Base-by-base conservation (phyloP, 2,329 filamentous ascomycete genomes). In the Zalaria obscura region DNA sequence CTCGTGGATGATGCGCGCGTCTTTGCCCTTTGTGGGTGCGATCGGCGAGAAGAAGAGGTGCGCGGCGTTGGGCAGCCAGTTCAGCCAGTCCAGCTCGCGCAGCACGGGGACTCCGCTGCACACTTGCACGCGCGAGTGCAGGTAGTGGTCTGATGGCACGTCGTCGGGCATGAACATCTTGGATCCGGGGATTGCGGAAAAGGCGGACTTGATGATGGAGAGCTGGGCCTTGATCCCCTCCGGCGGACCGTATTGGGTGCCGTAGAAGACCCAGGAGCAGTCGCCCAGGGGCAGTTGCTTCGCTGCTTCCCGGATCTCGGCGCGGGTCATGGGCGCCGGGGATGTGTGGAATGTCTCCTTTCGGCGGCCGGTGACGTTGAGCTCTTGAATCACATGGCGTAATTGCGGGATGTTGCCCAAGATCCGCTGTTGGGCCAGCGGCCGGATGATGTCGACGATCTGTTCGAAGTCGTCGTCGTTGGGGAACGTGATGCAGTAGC, bases 21-120 rank as follows among this genome's bases (percentile, higher is more conserved):
- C 69, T 7, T 59, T 55, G 2, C 66, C 70, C 1, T 60, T 58
- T 1, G 70, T 67, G 27, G 66, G 66, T 4, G 64, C 61, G 44
- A 75, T 73, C 1, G 71, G 70, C 4, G 62, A 66, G 57, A 74
- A 75, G 58, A 68, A 68, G 4, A 73, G 48, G 48, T 73, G 69
- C 0, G 63, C 62, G 4, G 66, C 69, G 49, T 73, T 73, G 3
- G 69, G 68, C 5, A 67, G 52, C 70, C 70, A 75, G 51, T 71
- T 66, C 3, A 68, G 55, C 64, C 65, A 68, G 41, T 56, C 55
- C 8, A 66, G 52, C 44, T 64, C 63, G 3, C 53, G 52, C 5
- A 57, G 50, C 5, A 50, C 52, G 2, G 58, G 60, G 26, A 60
- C 56, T 9, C 60, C 59, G 36, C 52, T 49, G 1, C 51, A 36